Evolutionary conservation across 2,329 filamentous ascomycete species (phyloP), one percentile per base, ranked within the genome.

Genomic region (Paracoccidioides lutzii): DNA sequence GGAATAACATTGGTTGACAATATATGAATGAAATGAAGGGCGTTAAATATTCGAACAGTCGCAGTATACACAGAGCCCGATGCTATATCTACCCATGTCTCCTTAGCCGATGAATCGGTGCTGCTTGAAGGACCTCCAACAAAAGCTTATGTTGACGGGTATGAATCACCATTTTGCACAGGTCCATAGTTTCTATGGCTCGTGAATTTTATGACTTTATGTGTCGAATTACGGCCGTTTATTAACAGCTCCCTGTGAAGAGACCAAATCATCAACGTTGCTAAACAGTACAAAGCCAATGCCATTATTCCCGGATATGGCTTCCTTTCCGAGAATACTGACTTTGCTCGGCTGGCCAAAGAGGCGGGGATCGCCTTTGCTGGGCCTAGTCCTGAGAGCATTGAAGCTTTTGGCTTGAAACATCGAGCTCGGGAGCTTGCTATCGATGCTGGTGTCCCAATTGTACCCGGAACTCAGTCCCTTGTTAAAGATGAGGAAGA

Each of bases 251-350:
- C 12, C 5, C 30, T 38, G n/a, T 30, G 5, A 14, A 65, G 71
- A 33, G 66, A 72, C 22, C 63, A 69, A 46, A 71, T 74, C 2
- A 67, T 84, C 15, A 63, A 71, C 3, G 73, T 82, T n/a, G 80
- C 81, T 8, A 74, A 73, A 44, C 64, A 71, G 3, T 69, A 74
- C 12, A 63, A 69, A 2, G 78, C 69, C 2, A 75, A 85, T 58
- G 81, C 81, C 3, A 75, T 86, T 14, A 81, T 83, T 52, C 83
- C 83, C 0, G 83, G 83, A 1, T 86, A 87, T 68, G 83, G 83
- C 0, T 85, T 85, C 58, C 67, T 87, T 1, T 79, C 78, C 0
- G 83, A 86, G 57, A 83, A 84, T 63, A 75, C 79, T 4, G 73
- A 78, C 4, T 85, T 86, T 63, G 82, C 83, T 0, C 65, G 72